Evolutionary conservation across 345 rosid genomes (phyloP).

Genomic region (Aurinia saxatilis): DNA sequence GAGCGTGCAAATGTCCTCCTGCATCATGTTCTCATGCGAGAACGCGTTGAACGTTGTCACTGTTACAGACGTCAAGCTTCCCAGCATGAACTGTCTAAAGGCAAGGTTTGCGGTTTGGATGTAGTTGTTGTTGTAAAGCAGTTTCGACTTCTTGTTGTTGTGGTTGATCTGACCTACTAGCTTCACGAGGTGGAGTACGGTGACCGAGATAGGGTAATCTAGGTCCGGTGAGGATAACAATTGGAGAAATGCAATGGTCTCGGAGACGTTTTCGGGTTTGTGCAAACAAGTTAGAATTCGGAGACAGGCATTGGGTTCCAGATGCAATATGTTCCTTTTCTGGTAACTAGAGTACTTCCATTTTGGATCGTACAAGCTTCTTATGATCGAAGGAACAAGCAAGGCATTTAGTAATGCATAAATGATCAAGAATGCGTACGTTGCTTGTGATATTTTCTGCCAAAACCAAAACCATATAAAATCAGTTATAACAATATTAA

Average conservation of each 20-base stretch:
- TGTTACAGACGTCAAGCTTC: neutral
- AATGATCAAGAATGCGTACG: slow-evolving; percentile 12
- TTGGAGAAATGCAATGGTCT: slow-evolving; percentile 27
- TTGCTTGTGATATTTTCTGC: slow-evolving; percentile 9
- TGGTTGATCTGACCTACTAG: slow-evolving; percentile 34
- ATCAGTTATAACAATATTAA: too few relatives aligned
- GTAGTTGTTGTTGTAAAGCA: neutral
- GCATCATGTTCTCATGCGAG: slow-evolving; percentile 14
- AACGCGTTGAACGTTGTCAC: slow-evolving; percentile 1
- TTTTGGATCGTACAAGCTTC: slow-evolving; percentile 7
- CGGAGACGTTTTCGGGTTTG: slow-evolving; percentile 24
- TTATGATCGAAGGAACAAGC: neutral
- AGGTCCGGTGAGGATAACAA: slow-evolving; percentile 14
- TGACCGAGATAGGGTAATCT: slow-evolving; percentile 26
- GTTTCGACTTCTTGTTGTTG: slow-evolving; percentile 16
- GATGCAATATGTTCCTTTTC: slow-evolving; percentile 3
- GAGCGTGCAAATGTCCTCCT: slow-evolving; percentile 15
- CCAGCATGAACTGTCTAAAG: slow-evolving; percentile 6
- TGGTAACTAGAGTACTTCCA: neutral
- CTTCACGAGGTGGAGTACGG: slow-evolving; percentile 44
- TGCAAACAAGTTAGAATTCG: slow-evolving; percentile 45
- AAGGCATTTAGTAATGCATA: slow-evolving; percentile 3
- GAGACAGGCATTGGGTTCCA: slow-evolving; percentile 19
- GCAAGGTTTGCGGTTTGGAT: slow-evolving; percentile 13
- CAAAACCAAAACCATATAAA: neutral